Conservation (phyloP, 768 basidiomycete genomes). For the Leucocoprinus birnbaumii region DNA sequence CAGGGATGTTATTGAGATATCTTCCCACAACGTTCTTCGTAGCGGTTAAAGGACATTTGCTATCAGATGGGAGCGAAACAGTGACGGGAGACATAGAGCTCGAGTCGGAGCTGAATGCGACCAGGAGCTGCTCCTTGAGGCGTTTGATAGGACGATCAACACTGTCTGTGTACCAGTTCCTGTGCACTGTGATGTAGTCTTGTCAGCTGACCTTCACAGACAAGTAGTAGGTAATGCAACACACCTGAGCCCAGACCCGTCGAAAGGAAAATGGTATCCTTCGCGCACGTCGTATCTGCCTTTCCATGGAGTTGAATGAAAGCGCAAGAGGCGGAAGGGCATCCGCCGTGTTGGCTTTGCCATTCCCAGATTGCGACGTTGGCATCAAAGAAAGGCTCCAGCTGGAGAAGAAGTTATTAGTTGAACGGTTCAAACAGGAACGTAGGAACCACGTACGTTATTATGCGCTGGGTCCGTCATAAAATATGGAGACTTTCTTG, state of each 20-base stretch:
- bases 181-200: slow-evolving; percentile 15
- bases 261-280: slow-evolving; percentile 42
- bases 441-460: slow-evolving; percentile 23
- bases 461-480: slow-evolving; percentile 48
- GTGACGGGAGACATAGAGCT: slow-evolving; percentile 26
- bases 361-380: slow-evolving; percentile 33
- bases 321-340: slow-evolving; percentile 35
- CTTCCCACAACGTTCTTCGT: slow-evolving; percentile 45
- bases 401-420: slow-evolving; percentile 20
- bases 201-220: too few relatives aligned
- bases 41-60: slow-evolving; percentile 36
- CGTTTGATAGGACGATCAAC: slow-evolving; percentile 33
- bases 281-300: slow-evolving; percentile 29
- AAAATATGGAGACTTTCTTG: slow-evolving; percentile 28
- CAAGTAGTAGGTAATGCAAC: not conserved
- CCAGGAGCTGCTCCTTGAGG: slow-evolving; percentile 26
- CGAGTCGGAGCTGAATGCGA: slow-evolving; percentile 20
- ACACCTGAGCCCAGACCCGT: slow-evolving; percentile 37
- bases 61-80: slow-evolving; percentile 38
- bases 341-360: slow-evolving; percentile 36
- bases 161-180: slow-evolving; percentile 35
- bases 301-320: slow-evolving; percentile 51
- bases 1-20: slow-evolving; percentile 34
- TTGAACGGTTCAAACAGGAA: too few relatives aligned
- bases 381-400: slow-evolving; percentile 43